Conservation (phyloP, 2,329 filamentous ascomycete species). For the Penicillium hordei region DNA sequence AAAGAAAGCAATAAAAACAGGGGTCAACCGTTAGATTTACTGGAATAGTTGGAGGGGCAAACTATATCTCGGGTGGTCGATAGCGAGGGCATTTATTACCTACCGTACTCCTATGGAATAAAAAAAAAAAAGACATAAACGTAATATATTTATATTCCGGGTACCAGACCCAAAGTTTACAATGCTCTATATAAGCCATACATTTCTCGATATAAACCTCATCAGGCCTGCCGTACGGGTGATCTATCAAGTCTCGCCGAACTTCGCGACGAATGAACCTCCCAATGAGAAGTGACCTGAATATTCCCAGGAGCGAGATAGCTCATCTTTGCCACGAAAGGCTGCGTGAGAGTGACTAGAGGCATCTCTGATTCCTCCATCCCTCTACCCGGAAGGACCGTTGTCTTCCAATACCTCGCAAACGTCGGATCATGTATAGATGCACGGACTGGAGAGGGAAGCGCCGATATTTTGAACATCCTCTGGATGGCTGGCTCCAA, state of each 20-base stretch:
- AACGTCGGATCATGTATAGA: slow-evolving; percentile 6
- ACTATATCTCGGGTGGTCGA: neutral
- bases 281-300: slow-evolving; percentile 26
- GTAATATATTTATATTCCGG: neutral
- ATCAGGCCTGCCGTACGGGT: slow-evolving; percentile 13
- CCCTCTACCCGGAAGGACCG: slow-evolving; percentile 6
- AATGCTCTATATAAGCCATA: neutral
- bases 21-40: neutral
- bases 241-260: slow-evolving; percentile 21
- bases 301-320: slow-evolving; percentile 21
- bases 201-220: neutral
- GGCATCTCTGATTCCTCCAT: slow-evolving; percentile 17
- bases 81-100: neutral
- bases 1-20: neutral
- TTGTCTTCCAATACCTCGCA: slow-evolving; percentile 16
- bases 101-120: neutral
- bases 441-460: slow-evolving; percentile 2
- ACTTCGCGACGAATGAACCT: slow-evolving; percentile 26
- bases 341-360: slow-evolving; percentile 14
- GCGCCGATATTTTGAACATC: slow-evolving; percentile 2
- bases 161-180: neutral
- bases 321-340: slow-evolving; percentile 16
- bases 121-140: neutral
- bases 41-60: neutral
- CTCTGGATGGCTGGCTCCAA: slow-evolving; percentile 9